Percentiles rank a stretch among this genome's conserved stretches.
Evolutionary conservation across 75 land plant species (phyloP).

Genomic region (Sequoiadendron giganteum): DNA sequence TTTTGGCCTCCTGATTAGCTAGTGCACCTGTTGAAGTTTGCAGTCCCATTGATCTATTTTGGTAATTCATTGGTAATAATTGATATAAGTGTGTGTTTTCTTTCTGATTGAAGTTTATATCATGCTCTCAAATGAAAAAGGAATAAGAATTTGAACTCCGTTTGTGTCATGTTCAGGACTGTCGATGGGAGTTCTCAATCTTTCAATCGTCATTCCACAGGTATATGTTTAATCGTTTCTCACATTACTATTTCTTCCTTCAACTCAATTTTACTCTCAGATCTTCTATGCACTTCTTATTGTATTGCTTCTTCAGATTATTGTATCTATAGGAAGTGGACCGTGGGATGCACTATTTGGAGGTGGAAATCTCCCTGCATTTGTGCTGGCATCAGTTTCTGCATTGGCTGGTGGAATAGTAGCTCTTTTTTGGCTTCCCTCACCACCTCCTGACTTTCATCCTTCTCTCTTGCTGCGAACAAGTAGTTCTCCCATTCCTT

Average conservation of each 20-base stretch:
- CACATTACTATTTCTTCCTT: neutral
- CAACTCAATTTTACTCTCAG: slow-evolving; percentile 2
- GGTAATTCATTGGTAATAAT: neutral
- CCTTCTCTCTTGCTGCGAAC: neutral
- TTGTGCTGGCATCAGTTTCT: slow-evolving; percentile 60
- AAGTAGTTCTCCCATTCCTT: slow-evolving; percentile 8
- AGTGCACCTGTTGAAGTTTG: neutral
- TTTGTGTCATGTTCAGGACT: slow-evolving; percentile 51
- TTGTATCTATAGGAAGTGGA: slow-evolving; percentile 86
- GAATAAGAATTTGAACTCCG: neutral
- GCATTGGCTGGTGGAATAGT: slow-evolving; percentile 64
- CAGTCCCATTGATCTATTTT: neutral
- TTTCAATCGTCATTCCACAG: slow-evolving; percentile 96
- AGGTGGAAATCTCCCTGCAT: slow-evolving; percentile 81
- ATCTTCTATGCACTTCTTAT: neutral
- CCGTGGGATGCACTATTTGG: slow-evolving; percentile 87
- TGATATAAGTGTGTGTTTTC: neutral
- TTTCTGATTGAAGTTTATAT: neutral
- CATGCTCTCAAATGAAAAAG: neutral
- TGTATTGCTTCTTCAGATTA: slow-evolving; percentile 33
- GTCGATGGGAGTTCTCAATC: slow-evolving; percentile 92
- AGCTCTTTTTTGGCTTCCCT: slow-evolving; percentile 62
- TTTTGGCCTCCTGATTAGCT: too few species aligned
- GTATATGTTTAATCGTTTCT: slow-evolving; percentile 28
- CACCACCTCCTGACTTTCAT: slow-evolving; percentile 33